Conservation (phyloP, 1,284 basidiomycete species). For the Sparassis latifolia region DNA sequence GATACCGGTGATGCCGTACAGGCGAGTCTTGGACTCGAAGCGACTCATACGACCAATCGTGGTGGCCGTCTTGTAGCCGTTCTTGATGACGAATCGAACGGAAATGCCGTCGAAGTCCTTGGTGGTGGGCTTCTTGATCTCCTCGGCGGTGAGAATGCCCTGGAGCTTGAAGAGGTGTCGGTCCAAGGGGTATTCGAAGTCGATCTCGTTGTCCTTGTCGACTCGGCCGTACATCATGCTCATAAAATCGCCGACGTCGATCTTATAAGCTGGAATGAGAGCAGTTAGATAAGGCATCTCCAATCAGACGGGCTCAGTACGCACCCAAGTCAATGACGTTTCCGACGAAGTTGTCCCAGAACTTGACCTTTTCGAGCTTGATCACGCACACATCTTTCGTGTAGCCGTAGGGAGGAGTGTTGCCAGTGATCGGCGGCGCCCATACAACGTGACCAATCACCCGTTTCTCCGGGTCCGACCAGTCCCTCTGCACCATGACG, state of each 20-base stretch:
- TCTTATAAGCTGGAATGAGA: background rate
- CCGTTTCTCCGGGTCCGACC: slow-evolving; percentile 17
- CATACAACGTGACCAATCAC: slow-evolving; percentile 24
- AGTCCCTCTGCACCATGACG: slow-evolving; percentile 19
- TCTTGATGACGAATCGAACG: slow-evolving; percentile 27
- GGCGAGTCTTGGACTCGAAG: slow-evolving; percentile 9
- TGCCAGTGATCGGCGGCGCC: slow-evolving; percentile 20
- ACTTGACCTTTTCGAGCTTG: slow-evolving; percentile 23
- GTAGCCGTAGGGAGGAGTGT: slow-evolving; percentile 13
- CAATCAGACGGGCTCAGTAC: background rate
- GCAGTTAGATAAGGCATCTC: background rate
- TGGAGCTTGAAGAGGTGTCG: slow-evolving; percentile 12
- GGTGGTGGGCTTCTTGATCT: slow-evolving; percentile 2
- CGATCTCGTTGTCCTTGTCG: slow-evolving; percentile 1
- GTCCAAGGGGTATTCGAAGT: slow-evolving; percentile 14
- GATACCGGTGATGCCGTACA: slow-evolving; percentile 4
- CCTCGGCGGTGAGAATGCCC: slow-evolving; percentile 8
- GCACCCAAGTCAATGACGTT: slow-evolving; percentile 14
- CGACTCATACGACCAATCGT: slow-evolving; percentile 24
- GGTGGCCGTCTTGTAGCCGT: slow-evolving; percentile 23
- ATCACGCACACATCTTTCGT: slow-evolving; percentile 30
- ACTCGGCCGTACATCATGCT: slow-evolving; percentile 13
- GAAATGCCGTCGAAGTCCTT: slow-evolving; percentile 2
- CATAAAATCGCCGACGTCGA: slow-evolving; percentile 6
- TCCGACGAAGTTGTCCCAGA: slow-evolving; percentile 16